phyloP scores from a whole-genome alignment of 192 early-diverging fungal species.

The Entomortierella chlamydospora region DNA sequence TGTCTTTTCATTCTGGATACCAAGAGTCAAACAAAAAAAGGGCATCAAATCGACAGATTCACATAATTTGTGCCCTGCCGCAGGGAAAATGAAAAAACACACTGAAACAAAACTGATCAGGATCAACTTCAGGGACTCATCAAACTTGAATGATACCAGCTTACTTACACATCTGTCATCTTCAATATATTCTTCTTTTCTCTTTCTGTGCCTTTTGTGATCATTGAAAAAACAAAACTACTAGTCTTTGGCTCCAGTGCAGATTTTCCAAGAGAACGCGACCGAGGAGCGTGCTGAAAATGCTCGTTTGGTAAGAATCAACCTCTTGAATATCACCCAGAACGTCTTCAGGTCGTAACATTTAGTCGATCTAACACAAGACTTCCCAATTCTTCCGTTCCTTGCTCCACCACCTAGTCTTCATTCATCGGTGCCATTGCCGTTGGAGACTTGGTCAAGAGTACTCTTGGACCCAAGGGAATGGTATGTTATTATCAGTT shows the following conservation, averaged over 20 bases:
- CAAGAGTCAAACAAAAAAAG: too few relatives aligned
- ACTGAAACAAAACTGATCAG: constrained; percentile 1
- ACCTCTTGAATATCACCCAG: too few relatives aligned
- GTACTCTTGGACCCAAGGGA: constrained; percentile 97
- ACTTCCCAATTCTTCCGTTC: background rate
- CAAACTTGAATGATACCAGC: too few relatives aligned
- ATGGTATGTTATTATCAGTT: constrained; percentile 73
- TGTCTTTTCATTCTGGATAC: too few relatives aligned
- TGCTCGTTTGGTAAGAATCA: constrained; percentile 87
- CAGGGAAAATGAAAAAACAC: too few relatives aligned
- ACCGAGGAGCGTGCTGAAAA: constrained; percentile 98
- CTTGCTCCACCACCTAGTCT: constrained; percentile 60
- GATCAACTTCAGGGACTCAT: background rate
- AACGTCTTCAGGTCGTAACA: too few relatives aligned
- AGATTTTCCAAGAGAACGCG: constrained; percentile 95
- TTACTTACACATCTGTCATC: background rate
- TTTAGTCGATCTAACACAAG: too few relatives aligned
- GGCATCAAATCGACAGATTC: too few relatives aligned
- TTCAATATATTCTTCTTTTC: background rate
- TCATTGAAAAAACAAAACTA: background rate
- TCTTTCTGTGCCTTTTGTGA: too few relatives aligned
- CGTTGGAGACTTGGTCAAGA: constrained; percentile 98
- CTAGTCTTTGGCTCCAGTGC: constrained; percentile 81
- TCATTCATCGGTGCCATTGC: constrained; percentile 99
- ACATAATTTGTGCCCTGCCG: too few relatives aligned